Evolutionary conservation across 1,284 basidiomycete species (phyloP).

Genomic region (Ustilago xerochloae): DNA sequence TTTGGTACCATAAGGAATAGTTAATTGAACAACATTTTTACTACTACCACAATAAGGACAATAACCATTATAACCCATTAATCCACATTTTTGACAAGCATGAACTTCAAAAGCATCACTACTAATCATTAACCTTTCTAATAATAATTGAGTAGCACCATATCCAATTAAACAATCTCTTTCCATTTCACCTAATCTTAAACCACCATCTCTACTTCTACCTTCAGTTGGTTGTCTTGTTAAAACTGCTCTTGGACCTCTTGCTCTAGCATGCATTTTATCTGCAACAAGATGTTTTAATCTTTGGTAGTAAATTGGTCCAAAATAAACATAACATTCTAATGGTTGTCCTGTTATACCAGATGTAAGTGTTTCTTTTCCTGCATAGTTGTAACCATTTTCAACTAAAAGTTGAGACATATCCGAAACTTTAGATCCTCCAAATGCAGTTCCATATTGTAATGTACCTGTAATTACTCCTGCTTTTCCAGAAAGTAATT

Average conservation of each 20-base stretch:
- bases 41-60: constrained; percentile 83
- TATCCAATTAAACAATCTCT: constrained; percentile 78
- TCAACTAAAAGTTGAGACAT: constrained; percentile 96
- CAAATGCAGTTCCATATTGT: constrained; percentile 93
- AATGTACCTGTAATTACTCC: constrained; percentile 87
- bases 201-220: constrained; percentile 93
- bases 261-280: constrained; percentile 92
- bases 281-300: constrained; percentile 81
- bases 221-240: constrained; percentile 99
- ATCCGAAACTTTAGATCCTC: constrained; percentile 98
- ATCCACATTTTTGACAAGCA: constrained; percentile 91
- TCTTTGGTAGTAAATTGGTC: constrained; percentile 92
- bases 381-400: constrained; percentile 94
- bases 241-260: constrained; percentile 93
- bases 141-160: constrained; percentile 86
- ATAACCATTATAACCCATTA: constrained; percentile 85
- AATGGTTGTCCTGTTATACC: constrained; percentile 96
- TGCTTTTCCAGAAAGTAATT: constrained; percentile 82
- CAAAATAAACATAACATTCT: constrained; percentile 97
- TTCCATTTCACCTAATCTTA: constrained; percentile 99
- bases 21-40: constrained; percentile 93
- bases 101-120: constrained; percentile 96
- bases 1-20: constrained; percentile 98
- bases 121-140: constrained; percentile 93
- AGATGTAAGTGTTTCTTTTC: constrained; percentile 97